Conservation (phyloP, 352 stramenopile species). For the Albugo laibachii region DNA sequence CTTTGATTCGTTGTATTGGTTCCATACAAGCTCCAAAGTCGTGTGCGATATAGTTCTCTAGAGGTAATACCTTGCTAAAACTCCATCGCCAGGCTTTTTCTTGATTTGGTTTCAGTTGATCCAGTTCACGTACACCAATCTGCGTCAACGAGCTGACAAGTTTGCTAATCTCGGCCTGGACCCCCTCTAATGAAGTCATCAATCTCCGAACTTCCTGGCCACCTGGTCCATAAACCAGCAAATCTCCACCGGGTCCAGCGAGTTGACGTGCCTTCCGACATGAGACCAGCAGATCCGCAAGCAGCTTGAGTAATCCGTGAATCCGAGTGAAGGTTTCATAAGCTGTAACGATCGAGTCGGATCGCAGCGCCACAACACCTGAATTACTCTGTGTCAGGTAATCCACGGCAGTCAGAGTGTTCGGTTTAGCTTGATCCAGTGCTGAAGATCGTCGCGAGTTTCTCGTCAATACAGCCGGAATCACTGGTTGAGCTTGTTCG, state of each 20-base stretch:
- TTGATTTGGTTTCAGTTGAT: conserved; percentile 71
- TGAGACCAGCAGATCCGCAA: conserved; percentile 64
- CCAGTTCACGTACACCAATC: conserved; percentile 60
- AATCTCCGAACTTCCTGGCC: conserved; percentile 61
- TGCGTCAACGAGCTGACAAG: conserved; percentile 58
- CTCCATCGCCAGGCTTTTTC: conserved; percentile 72
- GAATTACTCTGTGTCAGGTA: conserved; percentile 57
- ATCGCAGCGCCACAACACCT: conserved; percentile 41
- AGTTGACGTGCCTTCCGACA: conserved; percentile 67
- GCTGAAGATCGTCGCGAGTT: conserved; percentile 7
- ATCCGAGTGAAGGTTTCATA: conserved; percentile 59
- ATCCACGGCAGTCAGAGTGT: conserved; percentile 17
- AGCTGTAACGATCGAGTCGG: conserved; percentile 28
- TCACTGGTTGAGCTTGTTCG: conserved; percentile 35
- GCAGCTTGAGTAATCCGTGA: conserved; percentile 56
- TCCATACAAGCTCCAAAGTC: conserved; percentile 71
- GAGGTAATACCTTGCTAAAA: conserved; percentile 63
- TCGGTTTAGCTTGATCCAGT: background rate
- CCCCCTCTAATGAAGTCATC: conserved; percentile 65
- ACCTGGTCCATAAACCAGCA: conserved; percentile 68
- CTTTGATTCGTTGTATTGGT: conserved; percentile 75
- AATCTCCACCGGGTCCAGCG: conserved; percentile 52
- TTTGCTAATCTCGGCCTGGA: conserved; percentile 56
- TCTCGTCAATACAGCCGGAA: conserved; percentile 37
- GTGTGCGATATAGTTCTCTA: conserved; percentile 66